These are phyloP conservation scores for Podila horticola DNA, from an alignment of 192 early-diverging fungal species.

Conservation along the genomic window DNA sequence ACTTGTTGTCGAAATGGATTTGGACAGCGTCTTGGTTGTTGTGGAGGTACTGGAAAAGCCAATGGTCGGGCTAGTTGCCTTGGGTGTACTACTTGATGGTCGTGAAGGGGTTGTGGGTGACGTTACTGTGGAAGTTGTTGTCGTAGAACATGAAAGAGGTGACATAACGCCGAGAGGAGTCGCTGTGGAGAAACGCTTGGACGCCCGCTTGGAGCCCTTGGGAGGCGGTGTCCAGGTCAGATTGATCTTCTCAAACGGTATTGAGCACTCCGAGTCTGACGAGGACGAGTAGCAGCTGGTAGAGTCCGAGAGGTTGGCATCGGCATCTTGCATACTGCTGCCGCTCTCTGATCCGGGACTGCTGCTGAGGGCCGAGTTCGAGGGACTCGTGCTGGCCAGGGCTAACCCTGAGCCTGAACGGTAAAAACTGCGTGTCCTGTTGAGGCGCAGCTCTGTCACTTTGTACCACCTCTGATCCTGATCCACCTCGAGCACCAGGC, in stretches of 20 bases:
- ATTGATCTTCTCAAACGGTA: slow-evolving; percentile 47
- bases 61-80: slow-evolving; percentile 8
- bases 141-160: not conserved
- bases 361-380: slow-evolving; percentile 1
- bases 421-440: slow-evolving; percentile 38
- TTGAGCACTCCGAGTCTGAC: slow-evolving; percentile 46
- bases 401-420: slow-evolving; percentile 35
- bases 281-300: slow-evolving; percentile 45
- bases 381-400: slow-evolving; percentile 11
- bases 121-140: not conserved
- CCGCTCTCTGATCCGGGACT: slow-evolving; percentile 1
- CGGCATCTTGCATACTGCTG: slow-evolving; percentile 49
- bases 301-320: slow-evolving; percentile 43
- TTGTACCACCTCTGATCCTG: slow-evolving; percentile 49
- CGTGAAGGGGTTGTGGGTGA: slow-evolving; percentile 4
- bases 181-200: slow-evolving; percentile 31
- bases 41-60: slow-evolving; percentile 7
- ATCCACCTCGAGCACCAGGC: slow-evolving; percentile 41
- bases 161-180: slow-evolving; percentile 19
- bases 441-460: slow-evolving; percentile 34
- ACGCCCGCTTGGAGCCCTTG: slow-evolving; percentile 35
- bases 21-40: not conserved
- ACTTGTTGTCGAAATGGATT: slow-evolving; percentile 28
- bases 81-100: slow-evolving; percentile 7
- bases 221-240: slow-evolving; percentile 47